Conservation (phyloP, 2,329 filamentous ascomycete genomes). For the Trichoderma arundinaceum region DNA sequence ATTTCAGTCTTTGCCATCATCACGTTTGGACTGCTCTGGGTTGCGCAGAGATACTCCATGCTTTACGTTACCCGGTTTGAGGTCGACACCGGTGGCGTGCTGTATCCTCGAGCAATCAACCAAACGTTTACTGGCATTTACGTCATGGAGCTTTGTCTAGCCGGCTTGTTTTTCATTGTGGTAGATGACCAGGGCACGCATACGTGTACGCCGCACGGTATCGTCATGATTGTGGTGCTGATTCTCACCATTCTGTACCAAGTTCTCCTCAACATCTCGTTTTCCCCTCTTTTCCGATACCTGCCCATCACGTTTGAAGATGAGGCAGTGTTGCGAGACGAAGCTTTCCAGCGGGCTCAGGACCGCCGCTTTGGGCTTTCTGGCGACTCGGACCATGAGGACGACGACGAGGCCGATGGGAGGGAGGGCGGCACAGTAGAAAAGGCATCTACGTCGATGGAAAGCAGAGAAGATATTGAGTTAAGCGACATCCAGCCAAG, state of each 20-base stretch:
- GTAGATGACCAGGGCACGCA: constrained; percentile 58
- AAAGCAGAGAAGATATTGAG: constrained; percentile 48
- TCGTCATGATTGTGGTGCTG: constrained; percentile 80
- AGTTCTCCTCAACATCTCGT: constrained; percentile 78
- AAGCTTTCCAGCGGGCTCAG: constrained; percentile 83
- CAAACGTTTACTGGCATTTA: constrained; percentile 95
- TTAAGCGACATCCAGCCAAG: constrained; percentile 47
- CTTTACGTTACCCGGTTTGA: constrained; percentile 91
- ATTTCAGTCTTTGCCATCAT: constrained; percentile 93
- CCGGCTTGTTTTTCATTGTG: constrained; percentile 87
- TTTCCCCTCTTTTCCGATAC: constrained; percentile 84
- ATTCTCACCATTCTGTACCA: constrained; percentile 79
- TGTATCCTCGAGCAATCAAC: constrained; percentile 92
- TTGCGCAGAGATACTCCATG: constrained; percentile 96
- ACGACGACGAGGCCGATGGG: constrained; percentile 48
- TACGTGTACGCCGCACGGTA: constrained; percentile 75
- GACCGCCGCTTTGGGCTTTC: constrained; percentile 69
- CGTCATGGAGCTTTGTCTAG: constrained; percentile 88
- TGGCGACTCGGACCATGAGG: constrained; percentile 58
- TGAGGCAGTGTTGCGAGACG: constrained; percentile 87
- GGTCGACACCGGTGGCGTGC: constrained; percentile 86
- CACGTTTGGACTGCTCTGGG: constrained; percentile 89
- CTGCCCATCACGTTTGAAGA: constrained; percentile 95
- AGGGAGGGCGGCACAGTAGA: constrained; percentile 38
- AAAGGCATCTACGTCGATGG: constrained; percentile 38